phyloP scores from a whole-genome alignment of 148 eudicot genomes.

The Polygonum aviculare region DNA sequence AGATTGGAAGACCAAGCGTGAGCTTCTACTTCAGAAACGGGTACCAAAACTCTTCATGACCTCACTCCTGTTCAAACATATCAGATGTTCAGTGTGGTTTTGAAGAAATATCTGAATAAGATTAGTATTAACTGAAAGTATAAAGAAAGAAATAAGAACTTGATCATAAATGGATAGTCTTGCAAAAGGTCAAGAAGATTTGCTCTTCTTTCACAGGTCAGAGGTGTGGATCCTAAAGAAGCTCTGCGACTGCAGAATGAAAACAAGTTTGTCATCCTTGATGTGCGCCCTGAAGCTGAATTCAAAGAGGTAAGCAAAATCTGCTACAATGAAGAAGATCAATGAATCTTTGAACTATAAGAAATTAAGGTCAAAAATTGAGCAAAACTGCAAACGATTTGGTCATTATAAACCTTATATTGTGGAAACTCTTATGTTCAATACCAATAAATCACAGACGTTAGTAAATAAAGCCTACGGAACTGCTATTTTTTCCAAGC shows the following conservation, averaged over 20 bases:
- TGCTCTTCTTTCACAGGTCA: slow-evolving; percentile 44
- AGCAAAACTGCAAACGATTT: not conserved
- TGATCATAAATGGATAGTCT: not conserved
- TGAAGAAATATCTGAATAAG: not conserved
- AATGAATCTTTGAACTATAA: not conserved
- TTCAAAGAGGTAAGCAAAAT: slow-evolving; percentile 60
- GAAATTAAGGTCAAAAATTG: not conserved
- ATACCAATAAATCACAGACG: not conserved
- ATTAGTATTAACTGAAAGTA: not conserved
- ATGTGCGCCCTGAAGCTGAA: slow-evolving; percentile 95
- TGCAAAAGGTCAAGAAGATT: not conserved
- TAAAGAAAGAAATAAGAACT: not conserved
- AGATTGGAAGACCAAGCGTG: slow-evolving; percentile 92
- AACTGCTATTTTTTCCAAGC: slow-evolving; percentile 7
- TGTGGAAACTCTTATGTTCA: not conserved
- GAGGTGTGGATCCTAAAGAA: slow-evolving; percentile 87
- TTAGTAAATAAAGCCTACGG: not conserved
- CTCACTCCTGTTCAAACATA: not conserved
- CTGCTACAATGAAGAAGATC: not conserved
- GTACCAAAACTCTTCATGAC: slow-evolving; percentile 20
- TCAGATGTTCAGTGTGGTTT: not conserved
- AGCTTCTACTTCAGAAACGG: slow-evolving; percentile 67
- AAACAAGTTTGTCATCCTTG: slow-evolving; percentile 89
- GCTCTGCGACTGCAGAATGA: slow-evolving; percentile 90
- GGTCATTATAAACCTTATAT: not conserved